These are phyloP conservation scores for Daucus carota DNA, from an alignment of 129 eudicot species.

Conservation along the genomic window DNA sequence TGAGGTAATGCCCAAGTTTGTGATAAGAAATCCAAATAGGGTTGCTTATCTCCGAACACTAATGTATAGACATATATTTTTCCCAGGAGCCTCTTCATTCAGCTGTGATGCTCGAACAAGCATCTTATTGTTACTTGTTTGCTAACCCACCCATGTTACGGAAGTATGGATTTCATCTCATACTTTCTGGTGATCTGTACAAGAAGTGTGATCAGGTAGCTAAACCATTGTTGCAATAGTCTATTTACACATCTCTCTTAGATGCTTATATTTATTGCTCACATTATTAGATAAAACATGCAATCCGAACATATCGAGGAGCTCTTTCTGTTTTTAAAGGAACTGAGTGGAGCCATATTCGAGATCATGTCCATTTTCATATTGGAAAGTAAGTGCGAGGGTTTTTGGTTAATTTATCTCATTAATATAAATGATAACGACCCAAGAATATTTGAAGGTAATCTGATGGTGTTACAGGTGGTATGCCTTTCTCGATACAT, in stretches of 20 bases:
- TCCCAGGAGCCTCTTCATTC: conserved; percentile 77
- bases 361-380: conserved; percentile 86
- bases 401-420: conserved; percentile 9
- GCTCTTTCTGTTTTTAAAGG: conserved; percentile 86
- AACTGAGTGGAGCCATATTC: conserved; percentile 80
- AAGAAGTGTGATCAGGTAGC: conserved; percentile 87
- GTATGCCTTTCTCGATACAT: conserved; percentile 79
- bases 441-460: neutral
- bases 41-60: conserved; percentile 8
- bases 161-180: conserved; percentile 96
- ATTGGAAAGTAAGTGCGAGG: conserved; percentile 71
- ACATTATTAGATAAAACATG: conserved; percentile 76
- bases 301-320: conserved; percentile 79
- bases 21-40: conserved; percentile 13
- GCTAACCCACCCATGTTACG: conserved; percentile 79
- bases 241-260: conserved; percentile 5
- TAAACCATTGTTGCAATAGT: neutral
- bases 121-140: conserved; percentile 85
- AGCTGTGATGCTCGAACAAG: conserved; percentile 99
- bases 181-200: conserved; percentile 95
- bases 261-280: conserved; percentile 11
- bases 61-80: conserved; percentile 4
- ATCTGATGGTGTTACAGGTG: conserved; percentile 48
- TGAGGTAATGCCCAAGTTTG: conserved; percentile 75
- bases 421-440: neutral